Evolutionary conservation across 805 yeast genomes (phyloP).

Genomic region (Saccharomyces eubayanus): DNA sequence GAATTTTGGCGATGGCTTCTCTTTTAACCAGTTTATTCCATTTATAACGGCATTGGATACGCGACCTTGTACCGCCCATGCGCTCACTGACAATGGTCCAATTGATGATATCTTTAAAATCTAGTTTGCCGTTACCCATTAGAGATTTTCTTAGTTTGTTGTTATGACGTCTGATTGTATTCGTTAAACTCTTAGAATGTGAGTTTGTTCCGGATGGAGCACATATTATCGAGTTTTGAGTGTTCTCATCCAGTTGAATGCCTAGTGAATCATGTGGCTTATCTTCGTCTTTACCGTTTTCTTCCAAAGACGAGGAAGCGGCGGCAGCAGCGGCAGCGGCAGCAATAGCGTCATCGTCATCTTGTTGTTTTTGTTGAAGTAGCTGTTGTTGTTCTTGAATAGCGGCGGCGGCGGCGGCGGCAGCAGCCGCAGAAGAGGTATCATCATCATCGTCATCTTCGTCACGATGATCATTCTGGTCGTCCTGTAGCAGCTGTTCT

Average conservation of each 20-base stretch:
- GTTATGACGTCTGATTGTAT: not conserved
- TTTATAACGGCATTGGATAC: conserved; percentile 88
- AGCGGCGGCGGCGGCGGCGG: conserved; percentile 3
- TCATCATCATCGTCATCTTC: conserved; percentile 10
- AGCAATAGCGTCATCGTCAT: not conserved
- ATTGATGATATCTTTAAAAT: conserved; percentile 42
- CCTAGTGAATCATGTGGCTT: not conserved
- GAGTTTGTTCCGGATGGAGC: not conserved
- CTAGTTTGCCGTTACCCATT: conserved; percentile 6
- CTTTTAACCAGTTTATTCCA: conserved; percentile 71
- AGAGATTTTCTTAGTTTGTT: not conserved
- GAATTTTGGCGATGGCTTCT: conserved; percentile 38
- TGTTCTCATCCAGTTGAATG: not conserved
- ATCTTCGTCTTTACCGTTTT: not conserved
- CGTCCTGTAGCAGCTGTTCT: not conserved
- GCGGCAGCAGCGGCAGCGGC: not conserved
- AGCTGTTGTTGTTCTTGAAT: conserved; percentile 4
- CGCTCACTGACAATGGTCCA: conserved; percentile 82
- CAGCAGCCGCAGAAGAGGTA: not conserved
- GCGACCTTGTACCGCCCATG: conserved; percentile 74
- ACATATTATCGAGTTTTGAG: not conserved
- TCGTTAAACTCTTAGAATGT: not conserved
- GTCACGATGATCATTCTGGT: not conserved
- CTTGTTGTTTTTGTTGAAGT: not conserved
- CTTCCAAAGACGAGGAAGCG: not conserved